These are phyloP conservation scores for Colletotrichum ledebouriae DNA, from an alignment of 2,329 filamentous ascomycete species.

Conservation along the genomic window DNA sequence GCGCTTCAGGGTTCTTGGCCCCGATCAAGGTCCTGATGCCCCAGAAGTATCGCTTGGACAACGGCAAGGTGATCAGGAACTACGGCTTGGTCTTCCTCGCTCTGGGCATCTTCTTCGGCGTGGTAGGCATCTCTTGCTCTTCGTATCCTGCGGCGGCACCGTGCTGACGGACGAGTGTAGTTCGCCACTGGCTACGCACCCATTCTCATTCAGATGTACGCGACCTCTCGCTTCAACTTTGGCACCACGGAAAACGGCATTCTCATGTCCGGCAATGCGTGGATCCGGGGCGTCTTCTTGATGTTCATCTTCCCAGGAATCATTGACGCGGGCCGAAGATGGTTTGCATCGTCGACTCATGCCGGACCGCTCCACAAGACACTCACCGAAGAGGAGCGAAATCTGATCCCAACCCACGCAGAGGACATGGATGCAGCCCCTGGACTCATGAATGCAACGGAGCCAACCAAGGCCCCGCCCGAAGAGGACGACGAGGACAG, in stretches of 20 bases:
- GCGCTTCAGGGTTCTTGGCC: constrained; percentile 69
- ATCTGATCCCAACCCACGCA: constrained; percentile 53
- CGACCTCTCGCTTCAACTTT: constrained; percentile 68
- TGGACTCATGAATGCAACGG: constrained; percentile 57
- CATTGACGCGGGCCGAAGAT: constrained; percentile 61
- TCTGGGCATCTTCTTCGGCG: constrained; percentile 74
- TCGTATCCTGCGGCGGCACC: background rate
- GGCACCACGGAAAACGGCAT: constrained; percentile 68
- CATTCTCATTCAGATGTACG: constrained; percentile 71
- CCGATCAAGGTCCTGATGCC: constrained; percentile 74
- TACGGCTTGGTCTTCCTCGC: constrained; percentile 75
- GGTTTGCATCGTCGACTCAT: constrained; percentile 46
- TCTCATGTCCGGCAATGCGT: constrained; percentile 68
- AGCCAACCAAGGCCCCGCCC: constrained; percentile 55
- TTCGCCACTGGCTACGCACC: constrained; percentile 76
- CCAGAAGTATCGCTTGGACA: constrained; percentile 63
- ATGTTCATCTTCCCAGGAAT: constrained; percentile 67
- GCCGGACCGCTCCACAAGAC: constrained; percentile 32
- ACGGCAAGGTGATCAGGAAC: constrained; percentile 66
- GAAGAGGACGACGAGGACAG: constrained; percentile 61
- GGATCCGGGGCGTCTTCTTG: constrained; percentile 68
- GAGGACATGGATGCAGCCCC: constrained; percentile 58
- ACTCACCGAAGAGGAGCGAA: constrained; percentile 28
- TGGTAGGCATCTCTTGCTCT: constrained; percentile 56
- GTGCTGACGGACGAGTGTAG: background rate